Conservation (phyloP, 169 alveolate genomes). For the Cryptosporidium bovis region DNA sequence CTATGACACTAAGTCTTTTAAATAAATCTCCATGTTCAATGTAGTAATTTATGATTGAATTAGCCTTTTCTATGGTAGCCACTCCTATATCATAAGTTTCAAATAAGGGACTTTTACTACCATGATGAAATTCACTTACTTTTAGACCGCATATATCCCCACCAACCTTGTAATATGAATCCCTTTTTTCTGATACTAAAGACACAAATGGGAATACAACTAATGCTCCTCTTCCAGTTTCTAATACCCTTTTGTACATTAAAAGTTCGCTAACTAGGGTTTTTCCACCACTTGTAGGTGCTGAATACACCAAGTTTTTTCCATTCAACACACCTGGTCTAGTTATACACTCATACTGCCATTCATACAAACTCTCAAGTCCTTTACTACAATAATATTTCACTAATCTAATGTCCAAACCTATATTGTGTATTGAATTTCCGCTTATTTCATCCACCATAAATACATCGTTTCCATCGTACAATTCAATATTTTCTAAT, state of each 20-base stretch:
- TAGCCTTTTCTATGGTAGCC: conserved; percentile 88
- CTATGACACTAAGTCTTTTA: conserved; percentile 76
- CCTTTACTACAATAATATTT: conserved; percentile 18
- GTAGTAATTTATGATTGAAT: conserved; percentile 78
- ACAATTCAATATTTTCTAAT: too few species aligned
- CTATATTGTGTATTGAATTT: conserved; percentile 9
- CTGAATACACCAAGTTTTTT: conserved; percentile 82
- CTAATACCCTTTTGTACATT: conserved; percentile 75
- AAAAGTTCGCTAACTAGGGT: conserved; percentile 84
- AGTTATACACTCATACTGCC: conserved; percentile 80
- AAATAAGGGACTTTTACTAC: conserved; percentile 51
- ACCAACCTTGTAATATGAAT: conserved; percentile 57
- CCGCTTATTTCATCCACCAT: background rate
- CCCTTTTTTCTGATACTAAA: conserved; percentile 82
- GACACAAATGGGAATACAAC: conserved; percentile 84
- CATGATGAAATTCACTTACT: conserved; percentile 45
- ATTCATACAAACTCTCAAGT: conserved; percentile 53
- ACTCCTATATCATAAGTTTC: conserved; percentile 82
- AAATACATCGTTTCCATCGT: too few species aligned
- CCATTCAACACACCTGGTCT: conserved; percentile 76
- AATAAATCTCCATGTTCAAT: conserved; percentile 47
- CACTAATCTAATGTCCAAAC: conserved; percentile 20
- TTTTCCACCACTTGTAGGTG: conserved; percentile 91
- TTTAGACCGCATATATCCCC: conserved; percentile 47
- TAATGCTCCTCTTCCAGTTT: conserved; percentile 76